Evolutionary conservation across 2,329 filamentous ascomycete species (phyloP), one percentile per base, ranked within the genome.

Genomic region (Aspergillus sp.): DNA sequence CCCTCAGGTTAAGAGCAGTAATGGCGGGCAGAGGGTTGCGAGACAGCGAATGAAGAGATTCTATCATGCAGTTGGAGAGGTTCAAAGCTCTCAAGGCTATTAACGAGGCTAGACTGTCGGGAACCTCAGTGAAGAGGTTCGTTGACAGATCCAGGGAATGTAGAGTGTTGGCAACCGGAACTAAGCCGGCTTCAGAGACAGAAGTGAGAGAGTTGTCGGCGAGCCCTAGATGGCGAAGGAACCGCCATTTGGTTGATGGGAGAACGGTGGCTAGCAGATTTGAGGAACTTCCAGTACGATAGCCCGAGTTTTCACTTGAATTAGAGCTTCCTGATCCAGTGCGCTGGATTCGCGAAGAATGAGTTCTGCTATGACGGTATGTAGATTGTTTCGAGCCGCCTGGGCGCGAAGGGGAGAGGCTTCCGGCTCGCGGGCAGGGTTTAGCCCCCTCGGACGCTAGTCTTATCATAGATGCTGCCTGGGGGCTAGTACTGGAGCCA

Each of bases 31-130:
- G 82, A 12, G 95, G 73, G 68, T 89, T 95, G 62, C 90, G 87
- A 2, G 87, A 87, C 43, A 99, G 80, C 2, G 93, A 96, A 68
- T 96, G 90, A 56, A 99, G 81, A 15, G 92, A 95, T 66, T 93
- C 90, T 62, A 99, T 98, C 93, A 98, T 97, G 81, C 93, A 98
- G 68, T 96, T 90, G 4, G 93, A 96, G 24, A 99, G 82, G 68
- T 99, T 98, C 54, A 99, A 79, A 23, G 95, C 93, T 63, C 93
- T 87, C n/a, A 99, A 83, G 27, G 91, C 89, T 19, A 91, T 92
- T 57, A 99, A 80, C 9, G 86, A 90, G 12, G 93, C 89, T 57
- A 99, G 79, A 67, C 90, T 95, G 73, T 98, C 95, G 1, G 95
- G 95, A 54, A 98, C 89, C 73, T 97, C 90, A n/a, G 86, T 87